Evolutionary conservation across 1,284 basidiomycete species (phyloP).

Genomic region (Cutaneotrichosporon cutaneum): DNA sequence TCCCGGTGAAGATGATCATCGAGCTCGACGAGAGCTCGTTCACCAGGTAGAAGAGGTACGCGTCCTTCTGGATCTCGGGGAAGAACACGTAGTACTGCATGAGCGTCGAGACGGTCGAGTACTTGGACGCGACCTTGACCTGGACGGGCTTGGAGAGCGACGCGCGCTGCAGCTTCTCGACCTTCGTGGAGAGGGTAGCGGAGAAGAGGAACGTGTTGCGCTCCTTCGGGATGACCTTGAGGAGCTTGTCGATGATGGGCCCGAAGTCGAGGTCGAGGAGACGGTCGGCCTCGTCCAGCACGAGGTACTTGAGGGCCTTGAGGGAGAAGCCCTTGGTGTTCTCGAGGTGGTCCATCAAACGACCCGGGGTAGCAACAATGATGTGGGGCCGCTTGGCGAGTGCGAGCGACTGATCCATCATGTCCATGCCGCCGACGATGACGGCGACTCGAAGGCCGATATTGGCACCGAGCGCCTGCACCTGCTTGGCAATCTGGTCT

Average conservation of each 20-base stretch:
- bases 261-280: constrained; percentile 98
- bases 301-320: constrained; percentile 82
- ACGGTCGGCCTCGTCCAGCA: constrained; percentile 96
- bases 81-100: constrained; percentile 95
- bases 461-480: constrained; percentile 87
- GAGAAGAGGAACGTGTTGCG: constrained; percentile 96
- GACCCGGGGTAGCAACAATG: constrained; percentile 95
- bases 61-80: constrained; percentile 89
- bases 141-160: constrained; percentile 91
- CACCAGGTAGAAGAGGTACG: constrained; percentile 83
- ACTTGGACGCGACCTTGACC: constrained; percentile 93
- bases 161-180: constrained; percentile 95
- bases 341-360: constrained; percentile 92
- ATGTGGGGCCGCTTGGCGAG: constrained; percentile 91
- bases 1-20: constrained; percentile 94
- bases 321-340: constrained; percentile 98
- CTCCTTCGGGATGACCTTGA: constrained; percentile 92
- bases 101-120: constrained; percentile 93
- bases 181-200: constrained; percentile 99
- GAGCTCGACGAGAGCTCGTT: constrained; percentile 89
- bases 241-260: constrained; percentile 92
- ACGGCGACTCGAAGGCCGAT: constrained; percentile 90
- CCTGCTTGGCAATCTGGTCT: constrained; percentile 97
- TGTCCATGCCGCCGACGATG: constrained; percentile 94
- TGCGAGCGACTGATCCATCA: constrained; percentile 88